Percentiles rank a stretch among this genome's conserved stretches.
Conservation (phyloP, 73 alveolate species). For the Paramecium biaurelia region DNA sequence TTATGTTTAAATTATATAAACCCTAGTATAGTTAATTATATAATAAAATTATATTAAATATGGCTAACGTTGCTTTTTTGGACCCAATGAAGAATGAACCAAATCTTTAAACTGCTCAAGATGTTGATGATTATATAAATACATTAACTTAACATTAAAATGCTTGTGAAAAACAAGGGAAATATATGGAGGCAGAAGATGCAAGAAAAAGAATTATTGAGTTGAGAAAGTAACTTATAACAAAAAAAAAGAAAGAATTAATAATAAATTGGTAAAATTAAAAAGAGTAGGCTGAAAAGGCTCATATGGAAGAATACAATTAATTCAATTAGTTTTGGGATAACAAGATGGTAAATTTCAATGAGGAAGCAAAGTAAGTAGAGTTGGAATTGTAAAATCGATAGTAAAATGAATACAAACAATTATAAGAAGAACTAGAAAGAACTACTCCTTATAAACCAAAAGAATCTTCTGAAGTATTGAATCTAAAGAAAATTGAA, state of each 20-base stretch:
- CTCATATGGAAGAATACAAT: slow-evolving; percentile 18
- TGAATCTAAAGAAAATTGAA: slow-evolving; percentile 68
- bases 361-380: slow-evolving; percentile 59
- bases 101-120: slow-evolving; percentile 5
- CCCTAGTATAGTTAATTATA: too few relatives aligned
- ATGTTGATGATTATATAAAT: slow-evolving; percentile 22
- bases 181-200: slow-evolving; percentile 50
- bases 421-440: slow-evolving; percentile 54
- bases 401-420: slow-evolving; percentile 29
- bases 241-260: neutral
- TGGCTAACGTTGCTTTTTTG: slow-evolving; percentile 5
- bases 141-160: neutral
- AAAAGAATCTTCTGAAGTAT: slow-evolving; percentile 65
- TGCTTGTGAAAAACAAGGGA: slow-evolving; percentile 38
- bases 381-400: slow-evolving; percentile 45
- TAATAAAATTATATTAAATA: neutral
- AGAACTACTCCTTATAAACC: slow-evolving; percentile 65
- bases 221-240: neutral
- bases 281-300: neutral
- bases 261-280: neutral
- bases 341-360: slow-evolving; percentile 42
- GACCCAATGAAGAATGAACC: slow-evolving; percentile 38
- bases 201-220: neutral
- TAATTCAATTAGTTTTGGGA: slow-evolving; percentile 46
- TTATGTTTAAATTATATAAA: neutral